Conservation (phyloP, 495 filamentous ascomycete genomes). For the Beverwykella pulmonaria region DNA sequence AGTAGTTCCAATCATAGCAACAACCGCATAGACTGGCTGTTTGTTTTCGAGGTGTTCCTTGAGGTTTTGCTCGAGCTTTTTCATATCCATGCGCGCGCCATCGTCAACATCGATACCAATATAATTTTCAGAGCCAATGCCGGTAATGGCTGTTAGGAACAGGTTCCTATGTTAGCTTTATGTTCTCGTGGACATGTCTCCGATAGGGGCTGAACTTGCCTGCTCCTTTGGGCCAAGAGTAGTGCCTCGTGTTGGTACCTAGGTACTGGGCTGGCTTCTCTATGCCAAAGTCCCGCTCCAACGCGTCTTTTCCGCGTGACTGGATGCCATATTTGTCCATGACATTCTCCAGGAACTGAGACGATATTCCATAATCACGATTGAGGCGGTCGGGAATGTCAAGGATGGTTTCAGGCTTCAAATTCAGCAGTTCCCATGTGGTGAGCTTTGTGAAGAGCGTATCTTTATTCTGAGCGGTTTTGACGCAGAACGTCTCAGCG, state of each 20-base stretch:
- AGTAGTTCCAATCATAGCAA: background rate
- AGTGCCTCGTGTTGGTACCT: background rate
- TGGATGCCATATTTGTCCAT: background rate
- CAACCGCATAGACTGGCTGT: background rate
- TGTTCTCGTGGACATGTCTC: too few relatives aligned
- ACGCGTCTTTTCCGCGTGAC: background rate
- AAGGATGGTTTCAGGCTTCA: background rate
- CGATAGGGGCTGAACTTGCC: background rate
- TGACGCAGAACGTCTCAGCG: background rate
- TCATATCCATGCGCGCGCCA: background rate
- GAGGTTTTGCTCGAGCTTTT: background rate
- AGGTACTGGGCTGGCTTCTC: background rate
- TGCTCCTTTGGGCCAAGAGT: background rate
- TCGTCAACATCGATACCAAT: background rate
- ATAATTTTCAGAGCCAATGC: background rate
- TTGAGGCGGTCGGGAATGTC: background rate
- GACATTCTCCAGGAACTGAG: background rate
- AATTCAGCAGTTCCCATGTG: background rate
- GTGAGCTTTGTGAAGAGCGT: background rate
- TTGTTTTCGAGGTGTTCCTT: background rate
- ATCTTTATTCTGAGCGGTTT: background rate
- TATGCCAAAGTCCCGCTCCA: background rate
- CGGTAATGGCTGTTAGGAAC: background rate
- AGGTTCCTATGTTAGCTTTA: background rate
- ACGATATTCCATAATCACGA: background rate